These are phyloP conservation scores for Dipodascus albidus DNA, from an alignment of 805 yeast species.

Conservation along the genomic window DNA sequence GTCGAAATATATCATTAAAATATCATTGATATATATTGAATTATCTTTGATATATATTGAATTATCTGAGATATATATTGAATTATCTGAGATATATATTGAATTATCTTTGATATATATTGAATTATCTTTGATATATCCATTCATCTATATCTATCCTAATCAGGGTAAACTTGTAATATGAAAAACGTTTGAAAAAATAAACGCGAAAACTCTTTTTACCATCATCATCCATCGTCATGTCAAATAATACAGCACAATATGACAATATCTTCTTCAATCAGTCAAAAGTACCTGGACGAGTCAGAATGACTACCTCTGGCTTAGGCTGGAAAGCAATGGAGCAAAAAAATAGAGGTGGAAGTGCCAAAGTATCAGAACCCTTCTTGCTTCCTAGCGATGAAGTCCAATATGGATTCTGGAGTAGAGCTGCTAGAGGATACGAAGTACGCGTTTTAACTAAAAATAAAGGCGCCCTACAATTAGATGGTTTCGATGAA, in stretches of 20 bases:
- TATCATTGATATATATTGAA: too few relatives aligned
- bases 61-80: too few relatives aligned
- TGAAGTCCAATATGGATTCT: conserved; percentile 64
- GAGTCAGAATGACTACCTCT: conserved; percentile 90
- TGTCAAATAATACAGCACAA: conserved; percentile 33
- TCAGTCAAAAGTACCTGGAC: conserved; percentile 73
- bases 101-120: not conserved
- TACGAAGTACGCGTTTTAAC: conserved; percentile 84
- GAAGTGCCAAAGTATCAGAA: conserved; percentile 35
- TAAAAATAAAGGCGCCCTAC: conserved; percentile 72
- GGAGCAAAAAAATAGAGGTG: conserved; percentile 33
- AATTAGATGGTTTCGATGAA: conserved; percentile 83
- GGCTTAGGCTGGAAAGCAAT: conserved; percentile 94
- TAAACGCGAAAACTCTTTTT: too few relatives aligned
- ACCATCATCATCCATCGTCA: too few relatives aligned
- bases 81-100: too few relatives aligned
- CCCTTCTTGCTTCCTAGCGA: conserved; percentile 88
- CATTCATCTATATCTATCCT: not conserved
- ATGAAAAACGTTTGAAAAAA: not conserved
- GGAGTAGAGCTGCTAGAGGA: conserved; percentile 94
- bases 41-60: too few relatives aligned
- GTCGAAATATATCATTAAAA: too few relatives aligned
- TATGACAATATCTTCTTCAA: conserved; percentile 86
- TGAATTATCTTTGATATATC: not conserved
- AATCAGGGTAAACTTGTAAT: not conserved